Percentiles rank a stretch among this genome's conserved stretches.
phyloP scores from a whole-genome alignment of 352 stramenopile species.

The Thalassiosira mediterranea region DNA sequence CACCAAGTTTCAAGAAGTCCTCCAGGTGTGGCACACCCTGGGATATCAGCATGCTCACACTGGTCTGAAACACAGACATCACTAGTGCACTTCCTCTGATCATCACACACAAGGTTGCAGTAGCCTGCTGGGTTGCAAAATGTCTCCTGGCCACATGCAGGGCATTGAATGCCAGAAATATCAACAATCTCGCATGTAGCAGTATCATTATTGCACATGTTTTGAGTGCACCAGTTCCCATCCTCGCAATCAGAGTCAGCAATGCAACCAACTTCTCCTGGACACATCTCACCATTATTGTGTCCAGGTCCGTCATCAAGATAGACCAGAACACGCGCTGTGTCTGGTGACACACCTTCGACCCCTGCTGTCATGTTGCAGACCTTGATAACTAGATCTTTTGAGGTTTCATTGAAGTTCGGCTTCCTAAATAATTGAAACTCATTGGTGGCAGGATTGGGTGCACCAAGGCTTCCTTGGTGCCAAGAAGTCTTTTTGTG shows the following conservation, averaged over 20 bases:
- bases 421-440: background rate
- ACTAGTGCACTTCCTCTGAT: constrained; percentile 2
- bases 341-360: constrained; percentile 8
- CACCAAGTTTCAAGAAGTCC: background rate
- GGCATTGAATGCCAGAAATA: background rate
- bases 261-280: constrained; percentile 4
- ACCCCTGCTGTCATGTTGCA: background rate
- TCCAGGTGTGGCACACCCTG: constrained; percentile 1
- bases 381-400: constrained; percentile 8
- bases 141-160: background rate
- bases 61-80: background rate
- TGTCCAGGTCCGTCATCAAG: constrained; percentile 11
- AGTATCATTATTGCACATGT: background rate
- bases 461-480: background rate
- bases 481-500: background rate
- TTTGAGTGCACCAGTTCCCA: background rate
- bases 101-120: constrained; percentile 1
- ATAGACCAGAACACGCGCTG: constrained; percentile 13
- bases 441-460: background rate
- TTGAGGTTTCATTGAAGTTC: background rate
- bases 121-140: constrained; percentile 7
- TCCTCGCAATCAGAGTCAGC: background rate
- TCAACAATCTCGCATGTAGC: background rate
- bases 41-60: constrained; percentile 2
- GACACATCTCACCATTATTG: constrained; percentile 17